Evolutionary conservation across 2,329 filamentous ascomycete genomes (phyloP).

Genomic region (Xenosphaeropsis pyriputrescens): DNA sequence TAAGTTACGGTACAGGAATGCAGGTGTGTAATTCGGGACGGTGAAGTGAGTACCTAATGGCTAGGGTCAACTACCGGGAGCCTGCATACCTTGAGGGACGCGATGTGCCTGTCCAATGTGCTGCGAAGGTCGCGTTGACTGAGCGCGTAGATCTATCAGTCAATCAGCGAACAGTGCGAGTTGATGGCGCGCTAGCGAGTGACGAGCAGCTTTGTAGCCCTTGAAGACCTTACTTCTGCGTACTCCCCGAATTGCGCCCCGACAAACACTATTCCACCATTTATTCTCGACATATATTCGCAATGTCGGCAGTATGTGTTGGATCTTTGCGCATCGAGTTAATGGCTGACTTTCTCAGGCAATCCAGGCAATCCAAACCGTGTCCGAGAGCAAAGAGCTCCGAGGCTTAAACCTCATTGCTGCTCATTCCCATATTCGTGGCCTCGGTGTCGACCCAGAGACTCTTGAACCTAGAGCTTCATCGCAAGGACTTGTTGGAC

Average conservation of each 20-base stretch:
- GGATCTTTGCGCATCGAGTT: not conserved
- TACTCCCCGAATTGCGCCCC: not conserved
- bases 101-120: too few species aligned
- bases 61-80: too few species aligned
- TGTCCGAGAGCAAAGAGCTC: conserved; percentile 92
- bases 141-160: too few species aligned
- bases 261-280: not conserved
- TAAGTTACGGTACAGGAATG: too few species aligned
- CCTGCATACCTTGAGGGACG: too few species aligned
- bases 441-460: conserved; percentile 82
- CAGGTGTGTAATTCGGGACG: too few species aligned
- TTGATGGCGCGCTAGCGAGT: too few species aligned
- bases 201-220: too few species aligned
- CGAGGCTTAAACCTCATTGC: conserved; percentile 94
- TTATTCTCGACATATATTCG: not conserved
- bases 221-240: not conserved
- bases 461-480: conserved; percentile 73
- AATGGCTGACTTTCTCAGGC: not conserved
- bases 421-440: conserved; percentile 94
- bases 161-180: too few species aligned
- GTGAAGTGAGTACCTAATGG: too few species aligned
- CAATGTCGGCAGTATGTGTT: not conserved
- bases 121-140: too few species aligned
- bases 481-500: conserved; percentile 89
- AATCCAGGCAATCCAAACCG: conserved; percentile 53